Percentiles rank a stretch among this genome's conserved stretches.
These are phyloP conservation scores for Gypsophila paniculata DNA, from an alignment of 179 eudicot species.

Conservation along the genomic window DNA sequence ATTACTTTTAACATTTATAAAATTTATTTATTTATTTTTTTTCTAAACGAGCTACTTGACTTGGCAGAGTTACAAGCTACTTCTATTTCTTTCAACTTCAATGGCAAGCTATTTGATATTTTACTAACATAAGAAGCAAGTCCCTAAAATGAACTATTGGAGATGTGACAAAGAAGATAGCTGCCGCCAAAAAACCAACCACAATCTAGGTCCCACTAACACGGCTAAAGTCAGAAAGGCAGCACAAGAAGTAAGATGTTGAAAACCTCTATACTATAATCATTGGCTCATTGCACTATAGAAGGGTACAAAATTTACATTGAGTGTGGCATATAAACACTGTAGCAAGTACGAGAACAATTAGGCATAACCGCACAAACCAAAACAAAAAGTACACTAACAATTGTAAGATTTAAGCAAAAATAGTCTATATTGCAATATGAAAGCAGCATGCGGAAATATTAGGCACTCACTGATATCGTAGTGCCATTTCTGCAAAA, in stretches of 20 bases:
- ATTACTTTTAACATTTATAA: no score
- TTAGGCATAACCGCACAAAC: no score
- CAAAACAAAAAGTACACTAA: neutral
- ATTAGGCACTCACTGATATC: conserved; percentile 54
- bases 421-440: neutral
- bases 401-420: neutral
- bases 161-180: neutral
- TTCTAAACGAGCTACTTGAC: no score
- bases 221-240: neutral
- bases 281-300: neutral
- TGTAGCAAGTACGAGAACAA: neutral
- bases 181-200: neutral
- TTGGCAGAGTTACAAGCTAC: no score
- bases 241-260: neutral
- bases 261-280: neutral
- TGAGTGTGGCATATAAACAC: neutral
- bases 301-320: neutral
- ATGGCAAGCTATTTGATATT: no score
- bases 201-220: neutral
- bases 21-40: no score
- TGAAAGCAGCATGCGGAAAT: neutral
- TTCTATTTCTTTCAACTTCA: no score
- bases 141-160: no score
- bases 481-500: conserved; percentile 78
- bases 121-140: no score